A percentile compares a stretch with the other conserved stretches of the same genome.
Evolutionary conservation across 768 basidiomycete species (phyloP).

Genomic region (Tylopilus rubrobrunneus): DNA sequence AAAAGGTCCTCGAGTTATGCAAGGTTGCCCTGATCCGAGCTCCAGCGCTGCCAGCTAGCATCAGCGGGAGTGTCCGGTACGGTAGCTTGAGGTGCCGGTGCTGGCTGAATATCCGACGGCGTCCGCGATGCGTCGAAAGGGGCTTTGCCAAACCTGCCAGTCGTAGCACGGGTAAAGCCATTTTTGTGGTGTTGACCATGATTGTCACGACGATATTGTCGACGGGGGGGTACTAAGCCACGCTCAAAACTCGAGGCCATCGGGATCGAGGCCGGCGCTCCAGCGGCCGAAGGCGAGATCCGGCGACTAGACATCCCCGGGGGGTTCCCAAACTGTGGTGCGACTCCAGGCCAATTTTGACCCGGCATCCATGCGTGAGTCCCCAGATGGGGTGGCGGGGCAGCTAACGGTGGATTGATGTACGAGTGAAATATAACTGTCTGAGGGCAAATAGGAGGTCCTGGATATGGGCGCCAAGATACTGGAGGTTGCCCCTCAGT

Average conservation of each 20-base stretch:
- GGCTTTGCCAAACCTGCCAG: constrained; percentile 19
- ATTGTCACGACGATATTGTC: constrained; percentile 31
- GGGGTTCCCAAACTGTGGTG: constrained; percentile 14
- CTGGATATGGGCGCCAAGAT: constrained; percentile 33
- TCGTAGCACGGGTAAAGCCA: constrained; percentile 17
- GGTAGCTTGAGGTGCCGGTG: constrained; percentile 5
- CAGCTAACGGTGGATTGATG: constrained; percentile 21
- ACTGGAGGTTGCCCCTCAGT: constrained; percentile 30
- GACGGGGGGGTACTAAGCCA: constrained; percentile 23
- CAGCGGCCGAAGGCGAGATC: constrained; percentile 11
- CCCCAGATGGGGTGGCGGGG: constrained; percentile 17
- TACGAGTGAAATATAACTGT: constrained; percentile 30
- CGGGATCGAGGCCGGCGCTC: constrained; percentile 12
- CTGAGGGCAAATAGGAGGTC: constrained; percentile 30
- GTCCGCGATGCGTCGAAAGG: constrained; percentile 17
- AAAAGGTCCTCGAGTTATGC: constrained; percentile 1
- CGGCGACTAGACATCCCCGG: constrained; percentile 16
- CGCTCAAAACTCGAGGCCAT: constrained; percentile 22
- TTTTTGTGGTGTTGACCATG: constrained; percentile 27
- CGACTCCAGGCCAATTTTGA: constrained; percentile 21
- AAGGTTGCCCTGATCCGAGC: constrained; percentile 7
- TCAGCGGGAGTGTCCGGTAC: constrained; percentile 11
- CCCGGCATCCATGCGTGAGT: constrained; percentile 26
- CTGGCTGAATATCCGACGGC: constrained; percentile 14
- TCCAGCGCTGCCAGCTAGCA: constrained; percentile 20